These are phyloP conservation scores for Sporothrix sp. DNA, from an alignment of 2,329 filamentous ascomycete genomes.

Conservation along the genomic window DNA sequence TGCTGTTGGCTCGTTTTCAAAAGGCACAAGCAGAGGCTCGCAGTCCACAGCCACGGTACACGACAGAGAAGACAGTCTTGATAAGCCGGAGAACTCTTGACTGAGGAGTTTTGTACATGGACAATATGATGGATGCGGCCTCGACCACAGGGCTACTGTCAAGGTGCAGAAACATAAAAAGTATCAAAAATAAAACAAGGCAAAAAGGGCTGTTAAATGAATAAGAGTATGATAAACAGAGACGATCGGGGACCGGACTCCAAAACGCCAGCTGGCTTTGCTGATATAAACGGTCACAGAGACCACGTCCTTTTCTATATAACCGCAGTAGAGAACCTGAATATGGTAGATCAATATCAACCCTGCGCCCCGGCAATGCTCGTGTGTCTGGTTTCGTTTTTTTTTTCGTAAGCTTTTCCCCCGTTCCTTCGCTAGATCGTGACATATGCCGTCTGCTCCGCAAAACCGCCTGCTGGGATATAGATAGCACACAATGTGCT, in stretches of 20 bases:
- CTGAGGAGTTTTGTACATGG: no score
- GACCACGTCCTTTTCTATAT: constrained; percentile 5
- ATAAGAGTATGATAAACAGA: no score
- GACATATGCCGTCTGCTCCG: background rate
- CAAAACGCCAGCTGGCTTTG: constrained; percentile 12
- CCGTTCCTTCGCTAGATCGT: background rate
- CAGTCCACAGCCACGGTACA: no score
- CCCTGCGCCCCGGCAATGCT: constrained; percentile 12
- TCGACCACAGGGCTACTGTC: no score
- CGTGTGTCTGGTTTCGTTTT: background rate
- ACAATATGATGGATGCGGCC: no score
- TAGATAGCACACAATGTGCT: background rate
- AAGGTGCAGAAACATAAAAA: background rate
- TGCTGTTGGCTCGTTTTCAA: no score
- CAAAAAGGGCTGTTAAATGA: no score
- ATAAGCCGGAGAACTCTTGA: no score
- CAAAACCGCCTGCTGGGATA: background rate
- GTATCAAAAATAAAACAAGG: background rate
- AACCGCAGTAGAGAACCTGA: background rate
- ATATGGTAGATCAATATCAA: background rate
- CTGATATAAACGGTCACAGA: constrained; percentile 8
- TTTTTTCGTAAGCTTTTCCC: background rate
- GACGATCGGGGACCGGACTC: constrained; percentile 10
- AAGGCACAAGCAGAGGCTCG: no score
- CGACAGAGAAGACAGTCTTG: no score